Base-by-base conservation (phyloP, 331 rosid genomes). In the Arachis monticola region DNA sequence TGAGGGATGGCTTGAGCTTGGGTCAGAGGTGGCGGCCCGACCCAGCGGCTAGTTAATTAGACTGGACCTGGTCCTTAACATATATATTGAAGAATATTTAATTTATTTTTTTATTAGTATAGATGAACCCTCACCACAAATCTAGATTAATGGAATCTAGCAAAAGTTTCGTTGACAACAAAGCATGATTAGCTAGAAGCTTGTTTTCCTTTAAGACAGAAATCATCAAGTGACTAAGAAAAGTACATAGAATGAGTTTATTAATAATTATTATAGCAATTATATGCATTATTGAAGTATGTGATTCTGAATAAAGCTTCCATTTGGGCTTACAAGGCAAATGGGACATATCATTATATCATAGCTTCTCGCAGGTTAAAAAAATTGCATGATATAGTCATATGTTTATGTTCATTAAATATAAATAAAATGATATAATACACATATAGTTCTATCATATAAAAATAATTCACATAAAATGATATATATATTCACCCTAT, bases 261-360 rank as follows among this genome's bases (percentile, higher is more conserved):
- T 53, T 58, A 58, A 45, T 59, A 44, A 45, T 45, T 58, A 72
- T 58, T 45, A 71, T 17, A 22, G 57, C n/a, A 10, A 72, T 71
- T 45, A 30, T 46, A 31, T 45, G 22, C 0, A 57, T 22, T 72
- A 35, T 64, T 75, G 69, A 45, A 35, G 32, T 38, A 14, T 67
- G 60, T 11, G 32, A 76, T 59, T 77, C 68, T 46, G 69, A 46
- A 32, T 12, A 42, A 60, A 76, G 80, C 53, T 35, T 58, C 35
- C 60, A 67, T 48, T 13, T 31, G 53, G 42, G 56, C 14, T 77
- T 48, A 32, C 60, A 46, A 68, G 1, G 60, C 51, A 45, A 65
- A 35, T 12, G 11, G 51, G 31, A 48, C 48, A 38, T 35, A 44
- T 62, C 48, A 38, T 35, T 71, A 64, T 35, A 35, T 17, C 22